phyloP scores from a whole-genome alignment of 768 basidiomycete species.

The Hericium rajendrae region DNA sequence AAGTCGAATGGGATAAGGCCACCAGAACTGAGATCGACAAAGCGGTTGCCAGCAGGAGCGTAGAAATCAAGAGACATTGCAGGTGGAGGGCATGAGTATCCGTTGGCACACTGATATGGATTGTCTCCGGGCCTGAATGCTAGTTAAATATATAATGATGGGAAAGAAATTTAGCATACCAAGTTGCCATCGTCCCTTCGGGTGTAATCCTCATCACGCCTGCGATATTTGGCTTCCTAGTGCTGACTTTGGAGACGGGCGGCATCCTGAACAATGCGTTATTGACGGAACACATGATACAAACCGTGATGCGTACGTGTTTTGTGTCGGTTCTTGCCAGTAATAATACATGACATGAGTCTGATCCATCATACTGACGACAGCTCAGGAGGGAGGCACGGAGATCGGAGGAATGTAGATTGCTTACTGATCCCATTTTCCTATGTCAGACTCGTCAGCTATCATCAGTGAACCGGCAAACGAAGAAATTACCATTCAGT shows the following conservation, averaged over 20 bases:
- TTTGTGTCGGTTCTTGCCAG: slow-evolving; percentile 64
- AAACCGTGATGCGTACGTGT: slow-evolving; percentile 31
- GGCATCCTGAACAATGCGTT: slow-evolving; percentile 34
- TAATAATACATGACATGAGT: slow-evolving; percentile 60
- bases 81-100: slow-evolving; percentile 40
- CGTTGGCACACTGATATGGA: slow-evolving; percentile 40
- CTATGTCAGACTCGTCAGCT: background rate
- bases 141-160: background rate
- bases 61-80: slow-evolving; percentile 48
- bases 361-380: slow-evolving; percentile 53
- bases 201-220: slow-evolving; percentile 57
- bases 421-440: slow-evolving; percentile 55
- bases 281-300: background rate
- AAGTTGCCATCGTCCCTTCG: slow-evolving; percentile 53
- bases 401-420: background rate
- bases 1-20: slow-evolving; percentile 51
- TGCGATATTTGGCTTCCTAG: slow-evolving; percentile 44
- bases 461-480: background rate
- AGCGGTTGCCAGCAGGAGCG: slow-evolving; percentile 41
- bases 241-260: slow-evolving; percentile 38
- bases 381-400: background rate
- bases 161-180: slow-evolving; percentile 26
- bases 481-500: slow-evolving; percentile 33
- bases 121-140: slow-evolving; percentile 56
- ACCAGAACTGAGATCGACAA: slow-evolving; percentile 53